Conservation (phyloP, 31 red algal species). For the Odonthalia washingtoniensis region DNA sequence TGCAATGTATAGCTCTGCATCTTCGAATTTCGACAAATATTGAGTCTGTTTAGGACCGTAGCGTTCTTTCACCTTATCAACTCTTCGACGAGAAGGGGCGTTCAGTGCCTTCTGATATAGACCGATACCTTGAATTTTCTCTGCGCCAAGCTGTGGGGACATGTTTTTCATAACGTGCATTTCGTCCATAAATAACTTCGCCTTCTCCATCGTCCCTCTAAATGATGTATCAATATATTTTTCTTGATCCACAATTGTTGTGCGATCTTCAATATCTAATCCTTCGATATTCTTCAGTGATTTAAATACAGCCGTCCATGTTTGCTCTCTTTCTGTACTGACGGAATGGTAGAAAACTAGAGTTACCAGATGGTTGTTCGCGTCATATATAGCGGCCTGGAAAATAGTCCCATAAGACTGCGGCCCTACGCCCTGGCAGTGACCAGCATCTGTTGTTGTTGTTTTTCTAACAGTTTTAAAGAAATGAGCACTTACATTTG, state of each 20-base stretch:
- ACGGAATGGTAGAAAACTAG: constrained; percentile 23
- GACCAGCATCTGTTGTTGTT: constrained; percentile 17
- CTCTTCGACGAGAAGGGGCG: neutral
- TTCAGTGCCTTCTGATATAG: neutral
- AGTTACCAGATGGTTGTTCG: constrained; percentile 32
- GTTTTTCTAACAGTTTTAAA: no score
- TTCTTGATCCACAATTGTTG: constrained; percentile 26
- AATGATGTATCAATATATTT: constrained; percentile 52
- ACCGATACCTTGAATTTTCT: neutral
- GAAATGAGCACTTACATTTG: no score
- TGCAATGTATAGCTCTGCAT: constrained; percentile 10
- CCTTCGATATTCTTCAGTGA: neutral
- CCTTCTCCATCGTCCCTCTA: no score
- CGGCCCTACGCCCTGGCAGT: constrained; percentile 35
- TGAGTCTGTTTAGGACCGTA: neutral
- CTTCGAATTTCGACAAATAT: constrained; percentile 14
- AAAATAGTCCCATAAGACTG: constrained; percentile 30
- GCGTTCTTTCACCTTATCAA: neutral
- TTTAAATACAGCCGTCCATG: constrained; percentile 20
- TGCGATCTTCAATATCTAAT: neutral
- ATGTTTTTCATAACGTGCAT: no score
- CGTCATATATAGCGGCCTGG: no score
- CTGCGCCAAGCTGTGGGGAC: no score
- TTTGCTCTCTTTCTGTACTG: constrained; percentile 20
- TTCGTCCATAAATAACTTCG: no score